Conservation (phyloP, 2,329 filamentous ascomycete genomes). For the Exserohilum rostratum region DNA sequence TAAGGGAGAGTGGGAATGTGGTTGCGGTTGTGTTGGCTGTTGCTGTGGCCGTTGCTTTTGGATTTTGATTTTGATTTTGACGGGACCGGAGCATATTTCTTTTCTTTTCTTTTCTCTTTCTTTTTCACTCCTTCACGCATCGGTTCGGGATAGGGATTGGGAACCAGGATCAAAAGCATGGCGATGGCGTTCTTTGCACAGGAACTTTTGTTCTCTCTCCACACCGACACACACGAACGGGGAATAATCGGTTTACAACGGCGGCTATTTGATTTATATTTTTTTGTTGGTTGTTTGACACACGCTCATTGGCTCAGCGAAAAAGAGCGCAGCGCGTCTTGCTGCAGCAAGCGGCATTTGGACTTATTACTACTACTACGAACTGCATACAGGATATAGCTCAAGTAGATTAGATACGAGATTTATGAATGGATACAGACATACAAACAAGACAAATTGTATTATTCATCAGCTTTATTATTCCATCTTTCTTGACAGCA, state of each 20-base stretch:
- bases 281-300: background rate
- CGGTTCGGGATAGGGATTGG: no score
- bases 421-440: background rate
- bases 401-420: background rate
- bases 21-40: constrained; percentile 41
- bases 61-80: constrained; percentile 19
- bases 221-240: no score
- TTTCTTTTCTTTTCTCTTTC: background rate
- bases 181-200: constrained; percentile 9
- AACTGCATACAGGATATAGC: background rate
- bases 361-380: background rate
- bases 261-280: background rate
- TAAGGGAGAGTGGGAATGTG: constrained; percentile 25
- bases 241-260: background rate
- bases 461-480: background rate
- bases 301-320: background rate
- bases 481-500: background rate
- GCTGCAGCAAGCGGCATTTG: background rate
- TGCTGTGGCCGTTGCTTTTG: constrained; percentile 37
- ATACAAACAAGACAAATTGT: no score
- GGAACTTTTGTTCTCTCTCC: background rate
- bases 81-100: background rate
- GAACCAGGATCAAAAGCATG: constrained; percentile 5
- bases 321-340: background rate
- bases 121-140: constrained; percentile 17